Evolutionary conservation across 768 basidiomycete species (phyloP).

Genomic region (Lactarius sp.): DNA sequence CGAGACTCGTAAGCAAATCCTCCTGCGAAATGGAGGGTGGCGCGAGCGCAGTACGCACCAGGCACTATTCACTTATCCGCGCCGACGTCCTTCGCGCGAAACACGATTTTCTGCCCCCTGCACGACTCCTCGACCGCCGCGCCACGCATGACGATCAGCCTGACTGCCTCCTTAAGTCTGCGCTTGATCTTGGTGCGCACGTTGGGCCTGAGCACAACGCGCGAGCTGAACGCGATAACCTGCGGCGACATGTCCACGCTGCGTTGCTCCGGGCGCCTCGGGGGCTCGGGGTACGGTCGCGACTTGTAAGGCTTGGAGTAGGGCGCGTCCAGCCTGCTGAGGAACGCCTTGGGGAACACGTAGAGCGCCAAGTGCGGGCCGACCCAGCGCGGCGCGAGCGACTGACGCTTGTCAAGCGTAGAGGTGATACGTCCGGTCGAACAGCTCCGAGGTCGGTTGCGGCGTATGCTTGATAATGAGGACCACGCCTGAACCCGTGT

Average conservation of each 20-base stretch:
- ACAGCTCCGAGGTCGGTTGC: neutral
- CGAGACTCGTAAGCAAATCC: neutral
- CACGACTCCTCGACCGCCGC: constrained; percentile 1
- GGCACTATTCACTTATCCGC: constrained; percentile 18
- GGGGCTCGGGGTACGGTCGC: neutral
- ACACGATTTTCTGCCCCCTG: neutral
- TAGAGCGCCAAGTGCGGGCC: neutral
- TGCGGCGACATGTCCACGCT: constrained; percentile 13
- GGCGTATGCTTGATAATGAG: neutral
- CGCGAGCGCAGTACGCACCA: constrained; percentile 1
- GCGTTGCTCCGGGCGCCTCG: neutral
- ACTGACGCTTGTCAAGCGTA: neutral
- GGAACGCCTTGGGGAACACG: constrained; percentile 21
- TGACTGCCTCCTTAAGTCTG: constrained; percentile 6
- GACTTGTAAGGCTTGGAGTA: neutral
- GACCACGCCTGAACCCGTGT: constrained; percentile 9
- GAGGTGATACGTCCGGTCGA: constrained; percentile 16
- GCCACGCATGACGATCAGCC: constrained; percentile 5
- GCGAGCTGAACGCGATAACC: neutral
- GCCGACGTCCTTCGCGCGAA: neutral
- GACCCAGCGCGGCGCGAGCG: constrained; percentile 10
- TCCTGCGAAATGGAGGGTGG: neutral
- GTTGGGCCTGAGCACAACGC: neutral
- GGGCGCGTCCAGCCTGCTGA: neutral
- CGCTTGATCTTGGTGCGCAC: constrained; percentile 15